Evolutionary conservation across 768 basidiomycete genomes (phyloP).

Genomic region (Tricholomella constricta): DNA sequence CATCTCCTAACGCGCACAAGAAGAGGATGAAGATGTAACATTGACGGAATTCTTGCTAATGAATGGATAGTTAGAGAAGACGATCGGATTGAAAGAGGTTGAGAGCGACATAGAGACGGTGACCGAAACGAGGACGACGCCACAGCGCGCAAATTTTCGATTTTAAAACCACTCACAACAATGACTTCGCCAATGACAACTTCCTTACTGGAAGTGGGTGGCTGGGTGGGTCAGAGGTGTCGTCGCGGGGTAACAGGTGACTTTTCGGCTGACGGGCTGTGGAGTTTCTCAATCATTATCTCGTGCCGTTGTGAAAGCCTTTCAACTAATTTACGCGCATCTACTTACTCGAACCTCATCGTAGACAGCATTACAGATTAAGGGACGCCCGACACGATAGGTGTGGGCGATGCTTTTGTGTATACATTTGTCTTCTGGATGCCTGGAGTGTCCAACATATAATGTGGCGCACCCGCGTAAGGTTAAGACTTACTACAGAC

Average conservation of each 20-base stretch:
- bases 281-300: too few species aligned
- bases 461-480: too few species aligned
- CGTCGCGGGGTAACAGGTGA: not conserved
- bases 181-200: not conserved
- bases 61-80: too few species aligned
- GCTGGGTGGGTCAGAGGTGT: constrained; percentile 1
- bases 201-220: not conserved
- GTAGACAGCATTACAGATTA: not conserved
- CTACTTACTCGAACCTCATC: not conserved
- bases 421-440: too few species aligned
- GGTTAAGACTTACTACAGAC: not conserved
- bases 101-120: too few species aligned
- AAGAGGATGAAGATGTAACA: too few species aligned
- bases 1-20: too few species aligned
- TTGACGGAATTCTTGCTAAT: too few species aligned
- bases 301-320: not conserved
- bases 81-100: too few species aligned
- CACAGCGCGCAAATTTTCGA: too few species aligned
- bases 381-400: not conserved
- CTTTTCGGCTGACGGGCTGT: not conserved
- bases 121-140: too few species aligned
- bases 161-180: not conserved
- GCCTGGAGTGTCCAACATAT: too few species aligned
- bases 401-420: not conserved
- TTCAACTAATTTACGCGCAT: not conserved